phyloP scores from a whole-genome alignment of 2,329 filamentous ascomycete species.

The Aspergillus glaucus region DNA sequence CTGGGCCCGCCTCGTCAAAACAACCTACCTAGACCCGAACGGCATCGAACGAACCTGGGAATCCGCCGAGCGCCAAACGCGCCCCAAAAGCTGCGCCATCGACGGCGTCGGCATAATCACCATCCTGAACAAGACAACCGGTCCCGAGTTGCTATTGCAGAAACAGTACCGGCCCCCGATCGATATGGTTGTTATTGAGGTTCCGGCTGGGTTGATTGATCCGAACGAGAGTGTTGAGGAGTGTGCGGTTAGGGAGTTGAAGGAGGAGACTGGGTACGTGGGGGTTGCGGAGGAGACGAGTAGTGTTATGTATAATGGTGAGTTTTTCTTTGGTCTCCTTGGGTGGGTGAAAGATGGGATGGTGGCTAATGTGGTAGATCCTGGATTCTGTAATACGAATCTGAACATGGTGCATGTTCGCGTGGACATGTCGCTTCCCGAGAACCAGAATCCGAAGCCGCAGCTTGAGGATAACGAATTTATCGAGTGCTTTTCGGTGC shows the following conservation, averaged over 20 bases:
- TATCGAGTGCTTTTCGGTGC: constrained; percentile 70
- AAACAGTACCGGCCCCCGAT: constrained; percentile 57
- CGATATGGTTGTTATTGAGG: constrained; percentile 53
- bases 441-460: constrained; percentile 63
- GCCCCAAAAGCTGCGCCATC: constrained; percentile 47
- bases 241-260: constrained; percentile 53
- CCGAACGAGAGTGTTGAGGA: constrained; percentile 50
- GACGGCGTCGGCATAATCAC: constrained; percentile 56
- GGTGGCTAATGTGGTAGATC: constrained; percentile 23
- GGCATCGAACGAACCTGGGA: constrained; percentile 41
- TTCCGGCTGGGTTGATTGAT: constrained; percentile 56
- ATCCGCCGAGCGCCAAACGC: constrained; percentile 41
- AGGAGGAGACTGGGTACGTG: constrained; percentile 58
- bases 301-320: constrained; percentile 42
- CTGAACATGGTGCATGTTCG: constrained; percentile 60
- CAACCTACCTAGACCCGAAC: constrained; percentile 38
- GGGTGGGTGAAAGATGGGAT: not conserved
- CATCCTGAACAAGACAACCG: constrained; percentile 49
- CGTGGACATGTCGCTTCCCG: constrained; percentile 62
- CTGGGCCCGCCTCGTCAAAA: constrained; percentile 39
- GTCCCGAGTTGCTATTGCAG: constrained; percentile 47
- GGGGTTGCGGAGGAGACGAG: constrained; percentile 41
- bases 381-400: constrained; percentile 46
- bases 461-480: constrained; percentile 74
- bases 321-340: constrained; percentile 9